Evolutionary conservation across 2,329 filamentous ascomycete species (phyloP).

Genomic region (Trichoderma sp.): DNA sequence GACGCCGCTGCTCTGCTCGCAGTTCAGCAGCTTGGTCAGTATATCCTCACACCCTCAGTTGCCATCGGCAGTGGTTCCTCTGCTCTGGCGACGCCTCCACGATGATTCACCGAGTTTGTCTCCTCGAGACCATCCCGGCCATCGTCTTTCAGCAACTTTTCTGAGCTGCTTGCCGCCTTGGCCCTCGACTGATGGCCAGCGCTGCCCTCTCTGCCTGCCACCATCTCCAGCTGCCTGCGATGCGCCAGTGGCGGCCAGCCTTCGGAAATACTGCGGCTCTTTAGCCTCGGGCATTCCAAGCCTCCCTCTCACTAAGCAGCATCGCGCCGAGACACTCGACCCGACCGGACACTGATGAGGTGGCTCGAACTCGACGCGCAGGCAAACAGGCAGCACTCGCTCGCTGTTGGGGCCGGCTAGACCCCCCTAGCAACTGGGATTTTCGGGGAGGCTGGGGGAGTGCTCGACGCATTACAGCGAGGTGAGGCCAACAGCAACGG

Average conservation of each 20-base stretch:
- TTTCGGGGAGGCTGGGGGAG: constrained; percentile 15
- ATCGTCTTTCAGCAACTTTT: not conserved
- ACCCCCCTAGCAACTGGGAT: not conserved
- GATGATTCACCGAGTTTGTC: not conserved
- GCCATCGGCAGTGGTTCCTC: not conserved
- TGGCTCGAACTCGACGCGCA: not conserved
- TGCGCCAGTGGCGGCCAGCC: constrained; percentile 24
- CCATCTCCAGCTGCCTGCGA: constrained; percentile 23
- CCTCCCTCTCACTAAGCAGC: constrained; percentile 9
- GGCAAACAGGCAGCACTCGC: not conserved
- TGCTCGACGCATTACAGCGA: not conserved
- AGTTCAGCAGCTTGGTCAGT: constrained; percentile 20
- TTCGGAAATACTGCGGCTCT: constrained; percentile 21
- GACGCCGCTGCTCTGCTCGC: not conserved
- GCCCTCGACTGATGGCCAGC: constrained; percentile 12
- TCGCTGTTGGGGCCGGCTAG: constrained; percentile 6
- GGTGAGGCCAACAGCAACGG: not conserved
- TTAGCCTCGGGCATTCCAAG: not conserved
- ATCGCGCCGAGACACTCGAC: not conserved
- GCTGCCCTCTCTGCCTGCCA: constrained; percentile 17
- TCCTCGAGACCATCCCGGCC: not conserved
- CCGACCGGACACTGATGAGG: too few relatives aligned
- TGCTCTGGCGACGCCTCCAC: not conserved
- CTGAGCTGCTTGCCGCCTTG: not conserved
- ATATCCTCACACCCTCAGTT: constrained; percentile 7